Evolutionary conservation across 2,329 filamentous ascomycete species (phyloP).

Genomic region (Xylaria arbuscula): DNA sequence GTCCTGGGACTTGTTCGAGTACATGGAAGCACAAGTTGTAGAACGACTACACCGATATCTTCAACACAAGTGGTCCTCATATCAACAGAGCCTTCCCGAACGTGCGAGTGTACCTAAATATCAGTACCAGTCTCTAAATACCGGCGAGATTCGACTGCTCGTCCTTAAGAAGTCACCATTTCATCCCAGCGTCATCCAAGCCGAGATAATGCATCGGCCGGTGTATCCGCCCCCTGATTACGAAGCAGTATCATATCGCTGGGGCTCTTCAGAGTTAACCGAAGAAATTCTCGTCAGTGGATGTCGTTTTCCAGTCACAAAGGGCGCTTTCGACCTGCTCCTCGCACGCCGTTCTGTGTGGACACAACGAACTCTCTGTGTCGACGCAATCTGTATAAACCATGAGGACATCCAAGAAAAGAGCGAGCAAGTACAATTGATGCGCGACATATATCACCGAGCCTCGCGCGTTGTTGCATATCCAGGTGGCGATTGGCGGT

Average conservation of each 20-base stretch:
- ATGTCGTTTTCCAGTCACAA: slow-evolving; percentile 32
- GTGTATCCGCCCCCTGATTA: slow-evolving; percentile 32
- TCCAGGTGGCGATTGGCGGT: slow-evolving; percentile 24
- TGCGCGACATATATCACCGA: slow-evolving; percentile 33
- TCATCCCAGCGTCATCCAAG: slow-evolving; percentile 27
- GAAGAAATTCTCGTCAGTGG: slow-evolving; percentile 34
- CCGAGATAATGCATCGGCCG: slow-evolving; percentile 23
- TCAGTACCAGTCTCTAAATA: slow-evolving; percentile 37
- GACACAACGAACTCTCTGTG: slow-evolving; percentile 34
- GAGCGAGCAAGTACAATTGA: slow-evolving; percentile 32
- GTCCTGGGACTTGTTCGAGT: slow-evolving; percentile 26
- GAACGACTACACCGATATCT: slow-evolving; percentile 31
- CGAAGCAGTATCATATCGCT: slow-evolving; percentile 38
- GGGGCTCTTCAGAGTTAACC: slow-evolving; percentile 29
- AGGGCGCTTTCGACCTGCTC: slow-evolving; percentile 33
- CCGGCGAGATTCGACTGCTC: slow-evolving; percentile 46
- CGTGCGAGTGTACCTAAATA: slow-evolving; percentile 24
- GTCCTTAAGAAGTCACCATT: slow-evolving; percentile 29
- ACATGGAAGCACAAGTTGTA: slow-evolving; percentile 28
- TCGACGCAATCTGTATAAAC: slow-evolving; percentile 38
- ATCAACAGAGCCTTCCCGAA: slow-evolving; percentile 26
- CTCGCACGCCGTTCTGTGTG: slow-evolving; percentile 32
- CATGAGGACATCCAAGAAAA: slow-evolving; percentile 35
- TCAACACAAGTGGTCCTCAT: slow-evolving; percentile 32
- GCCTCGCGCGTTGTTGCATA: slow-evolving; percentile 34